Conservation (phyloP, 176 grass and related monocot genomes). For the Musa acuminata region DNA sequence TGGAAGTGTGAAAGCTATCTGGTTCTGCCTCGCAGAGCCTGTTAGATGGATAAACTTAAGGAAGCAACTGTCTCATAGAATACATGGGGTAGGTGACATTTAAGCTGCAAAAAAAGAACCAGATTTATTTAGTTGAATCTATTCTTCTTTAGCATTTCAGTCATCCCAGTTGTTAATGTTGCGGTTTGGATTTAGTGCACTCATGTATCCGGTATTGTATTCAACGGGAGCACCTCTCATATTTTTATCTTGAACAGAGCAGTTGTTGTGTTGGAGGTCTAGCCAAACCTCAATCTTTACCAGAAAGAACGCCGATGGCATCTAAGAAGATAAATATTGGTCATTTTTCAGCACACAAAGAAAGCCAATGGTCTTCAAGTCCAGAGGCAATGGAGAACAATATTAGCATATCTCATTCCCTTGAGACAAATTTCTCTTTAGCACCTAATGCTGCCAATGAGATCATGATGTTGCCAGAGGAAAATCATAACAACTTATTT, state of each 20-base stretch:
- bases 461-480: slow-evolving; percentile 27
- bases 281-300: slow-evolving; percentile 30
- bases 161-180: too few species aligned
- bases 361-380: not conserved
- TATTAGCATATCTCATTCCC: slow-evolving; percentile 45
- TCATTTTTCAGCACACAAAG: slow-evolving; percentile 9
- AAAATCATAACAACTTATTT: slow-evolving; percentile 42
- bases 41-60: not conserved
- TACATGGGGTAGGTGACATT: slow-evolving; percentile 1
- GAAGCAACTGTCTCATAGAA: not conserved
- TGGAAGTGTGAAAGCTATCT: not conserved
- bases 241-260: slow-evolving; percentile 44
- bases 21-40: too few species aligned
- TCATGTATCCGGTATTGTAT: not conserved
- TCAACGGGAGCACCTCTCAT: slow-evolving; percentile 5
- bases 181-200: not conserved
- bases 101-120: not conserved
- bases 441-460: slow-evolving; percentile 30
- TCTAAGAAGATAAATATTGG: slow-evolving; percentile 23
- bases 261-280: slow-evolving; percentile 58
- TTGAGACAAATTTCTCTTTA: slow-evolving; percentile 50
- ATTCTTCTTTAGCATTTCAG: too few species aligned
- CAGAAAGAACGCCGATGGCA: slow-evolving; percentile 26
- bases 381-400: slow-evolving; percentile 41
- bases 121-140: too few species aligned